Evolutionary conservation across 1,139 yeast species (phyloP).

Genomic region (Scheffersomyces cryptocercus): DNA sequence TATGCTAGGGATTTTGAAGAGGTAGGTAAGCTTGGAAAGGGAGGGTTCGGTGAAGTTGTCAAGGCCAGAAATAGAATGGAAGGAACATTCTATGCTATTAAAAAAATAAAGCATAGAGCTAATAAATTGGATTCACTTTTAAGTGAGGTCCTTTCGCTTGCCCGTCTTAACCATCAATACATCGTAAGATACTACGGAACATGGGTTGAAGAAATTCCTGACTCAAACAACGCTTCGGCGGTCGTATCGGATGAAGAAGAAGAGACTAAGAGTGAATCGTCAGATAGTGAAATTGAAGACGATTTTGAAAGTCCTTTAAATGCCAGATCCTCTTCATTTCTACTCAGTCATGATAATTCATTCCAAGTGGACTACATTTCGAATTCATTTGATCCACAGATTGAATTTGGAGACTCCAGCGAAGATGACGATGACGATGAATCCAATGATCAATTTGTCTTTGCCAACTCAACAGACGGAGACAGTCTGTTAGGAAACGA

Average conservation of each 20-base stretch:
- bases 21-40: slow-evolving; percentile 86
- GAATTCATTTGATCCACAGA: slow-evolving; percentile 59
- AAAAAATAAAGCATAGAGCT: slow-evolving; percentile 82
- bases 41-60: slow-evolving; percentile 97
- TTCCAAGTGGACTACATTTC: slow-evolving; percentile 66
- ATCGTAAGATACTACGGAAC: slow-evolving; percentile 96
- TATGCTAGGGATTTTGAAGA: slow-evolving; percentile 83
- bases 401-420: slow-evolving; percentile 56
- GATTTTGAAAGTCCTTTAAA: slow-evolving; percentile 21
- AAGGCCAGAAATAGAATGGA: slow-evolving; percentile 91
- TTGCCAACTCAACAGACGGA: slow-evolving; percentile 24
- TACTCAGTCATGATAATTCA: slow-evolving; percentile 34
- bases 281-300: slow-evolving; percentile 17
- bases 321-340: slow-evolving; percentile 30
- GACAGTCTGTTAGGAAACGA: slow-evolving; percentile 1
- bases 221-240: slow-evolving; percentile 14
- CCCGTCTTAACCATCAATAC: slow-evolving; percentile 90
- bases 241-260: slow-evolving; percentile 18
- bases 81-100: slow-evolving; percentile 92
- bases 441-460: slow-evolving; percentile 22
- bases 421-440: slow-evolving; percentile 25
- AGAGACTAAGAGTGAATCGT: slow-evolving; percentile 10
- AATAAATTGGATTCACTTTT: slow-evolving; percentile 77
- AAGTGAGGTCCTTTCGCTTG: slow-evolving; percentile 88
- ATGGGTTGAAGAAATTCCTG: slow-evolving; percentile 80